Evolutionary conservation across 768 basidiomycete genomes (phyloP).

Genomic region (Leucosporidium creatinivorum): DNA sequence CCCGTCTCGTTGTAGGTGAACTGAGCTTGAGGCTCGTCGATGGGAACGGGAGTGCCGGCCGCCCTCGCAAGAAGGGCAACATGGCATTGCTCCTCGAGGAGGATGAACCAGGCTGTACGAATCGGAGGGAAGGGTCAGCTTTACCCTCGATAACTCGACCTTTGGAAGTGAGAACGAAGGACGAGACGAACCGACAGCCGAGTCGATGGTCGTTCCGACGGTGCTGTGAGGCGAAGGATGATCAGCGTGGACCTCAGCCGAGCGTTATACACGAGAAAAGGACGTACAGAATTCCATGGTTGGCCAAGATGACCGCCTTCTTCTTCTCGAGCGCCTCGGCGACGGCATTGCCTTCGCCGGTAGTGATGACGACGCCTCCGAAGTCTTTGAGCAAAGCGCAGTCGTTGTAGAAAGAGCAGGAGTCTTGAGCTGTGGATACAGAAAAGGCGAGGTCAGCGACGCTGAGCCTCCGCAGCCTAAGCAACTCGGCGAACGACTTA

Average conservation of each 20-base stretch:
- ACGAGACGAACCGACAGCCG: slow-evolving; percentile 10
- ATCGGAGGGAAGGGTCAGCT: not conserved
- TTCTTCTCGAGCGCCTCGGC: slow-evolving; percentile 39
- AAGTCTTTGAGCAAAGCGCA: slow-evolving; percentile 48
- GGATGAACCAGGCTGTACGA: slow-evolving; percentile 11
- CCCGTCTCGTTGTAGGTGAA: slow-evolving; percentile 27
- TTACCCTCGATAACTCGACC: too few species aligned
- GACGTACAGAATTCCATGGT: slow-evolving; percentile 38
- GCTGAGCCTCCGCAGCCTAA: not conserved
- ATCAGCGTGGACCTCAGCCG: not conserved
- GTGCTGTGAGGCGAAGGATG: not conserved
- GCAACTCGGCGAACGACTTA: slow-evolving; percentile 11
- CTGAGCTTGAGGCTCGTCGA: slow-evolving; percentile 36
- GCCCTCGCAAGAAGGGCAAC: slow-evolving; percentile 49
- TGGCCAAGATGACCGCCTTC: slow-evolving; percentile 38
- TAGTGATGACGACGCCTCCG: slow-evolving; percentile 50
- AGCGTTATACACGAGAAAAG: too few species aligned
- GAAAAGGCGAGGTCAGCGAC: slow-evolving; percentile 22
- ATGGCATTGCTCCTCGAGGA: slow-evolving; percentile 47
- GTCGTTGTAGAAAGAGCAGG: slow-evolving; percentile 44
- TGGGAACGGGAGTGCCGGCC: slow-evolving; percentile 39
- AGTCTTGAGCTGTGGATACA: slow-evolving; percentile 46
- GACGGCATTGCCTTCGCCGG: slow-evolving; percentile 49
- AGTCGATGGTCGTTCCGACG: slow-evolving; percentile 18
- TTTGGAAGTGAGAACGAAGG: too few species aligned